Conservation (phyloP, 2,329 filamentous ascomycete species). For the Teratosphaeria viscida region DNA sequence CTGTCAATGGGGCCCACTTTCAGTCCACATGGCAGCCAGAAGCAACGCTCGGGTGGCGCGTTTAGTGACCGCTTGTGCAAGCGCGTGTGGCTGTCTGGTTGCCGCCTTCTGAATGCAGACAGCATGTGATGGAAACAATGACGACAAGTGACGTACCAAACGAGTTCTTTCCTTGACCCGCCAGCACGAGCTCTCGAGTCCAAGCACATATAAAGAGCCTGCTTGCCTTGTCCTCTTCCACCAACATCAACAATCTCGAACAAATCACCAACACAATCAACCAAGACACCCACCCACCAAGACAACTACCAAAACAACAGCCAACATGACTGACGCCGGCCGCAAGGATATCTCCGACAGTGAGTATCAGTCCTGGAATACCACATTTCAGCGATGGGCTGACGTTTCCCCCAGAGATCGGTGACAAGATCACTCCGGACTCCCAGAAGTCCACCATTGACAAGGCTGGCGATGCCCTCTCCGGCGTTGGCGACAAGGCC, state of each 20-base stretch:
- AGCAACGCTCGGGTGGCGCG: neutral
- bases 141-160: neutral
- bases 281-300: conserved; percentile 8
- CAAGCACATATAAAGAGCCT: neutral
- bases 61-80: neutral
- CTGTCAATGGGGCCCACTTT: neutral
- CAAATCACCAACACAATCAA: conserved; percentile 2
- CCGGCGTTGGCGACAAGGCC: conserved; percentile 46
- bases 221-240: neutral
- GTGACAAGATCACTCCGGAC: conserved; percentile 49
- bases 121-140: neutral
- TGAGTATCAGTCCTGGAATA: conserved; percentile 10
- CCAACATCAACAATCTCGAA: neutral
- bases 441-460: conserved; percentile 51
- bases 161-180: neutral
- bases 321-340: conserved; percentile 43
- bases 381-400: conserved; percentile 6
- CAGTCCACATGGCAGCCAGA: neutral
- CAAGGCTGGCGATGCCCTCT: conserved; percentile 47
- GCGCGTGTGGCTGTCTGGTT: neutral
- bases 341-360: conserved; percentile 52
- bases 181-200: neutral
- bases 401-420: conserved; percentile 35
- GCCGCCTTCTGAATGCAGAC: neutral
- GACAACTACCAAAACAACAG: conserved; percentile 9